phyloP scores from a whole-genome alignment of 176 grass and related monocot species.

The Ensete glaucum region DNA sequence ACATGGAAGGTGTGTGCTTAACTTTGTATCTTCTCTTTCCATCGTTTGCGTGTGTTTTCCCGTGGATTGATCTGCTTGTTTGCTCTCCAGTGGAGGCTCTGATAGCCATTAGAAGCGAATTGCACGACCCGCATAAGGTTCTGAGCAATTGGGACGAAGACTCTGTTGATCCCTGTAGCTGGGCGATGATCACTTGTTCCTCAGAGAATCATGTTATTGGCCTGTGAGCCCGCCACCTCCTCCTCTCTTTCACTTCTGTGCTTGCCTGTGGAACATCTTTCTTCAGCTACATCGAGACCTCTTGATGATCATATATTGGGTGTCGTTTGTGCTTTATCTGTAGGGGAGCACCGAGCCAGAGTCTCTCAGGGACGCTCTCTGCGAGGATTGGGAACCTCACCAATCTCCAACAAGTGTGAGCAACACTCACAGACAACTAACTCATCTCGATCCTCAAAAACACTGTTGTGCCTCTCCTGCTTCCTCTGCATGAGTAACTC shows the following conservation, averaged over 20 bases:
- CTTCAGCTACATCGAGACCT: neutral
- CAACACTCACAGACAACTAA: neutral
- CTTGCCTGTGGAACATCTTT: neutral
- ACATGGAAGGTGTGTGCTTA: constrained; percentile 5
- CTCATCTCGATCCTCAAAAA: neutral
- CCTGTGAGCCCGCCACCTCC: constrained; percentile 42
- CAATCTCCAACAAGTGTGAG: constrained; percentile 93
- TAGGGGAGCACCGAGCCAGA: constrained; percentile 88
- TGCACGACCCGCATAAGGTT: constrained; percentile 78
- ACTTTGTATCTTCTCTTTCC: neutral
- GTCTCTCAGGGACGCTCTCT: constrained; percentile 66
- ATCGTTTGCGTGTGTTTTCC: neutral
- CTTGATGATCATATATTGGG: neutral
- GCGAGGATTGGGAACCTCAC: constrained; percentile 73
- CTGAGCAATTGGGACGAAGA: constrained; percentile 86
- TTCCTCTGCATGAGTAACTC: neutral
- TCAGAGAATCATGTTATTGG: constrained; percentile 78
- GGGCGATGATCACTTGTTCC: constrained; percentile 98
- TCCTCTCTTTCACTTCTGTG: neutral
- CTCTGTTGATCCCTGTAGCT: constrained; percentile 97
- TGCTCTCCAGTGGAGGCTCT: constrained; percentile 58
- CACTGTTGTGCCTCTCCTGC: neutral
- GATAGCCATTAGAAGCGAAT: constrained; percentile 67
- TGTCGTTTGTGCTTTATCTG: constrained; percentile 5
- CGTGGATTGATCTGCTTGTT: neutral